Conservation (phyloP, 108 stramenopile species). For the Cyclotella sp. region DNA sequence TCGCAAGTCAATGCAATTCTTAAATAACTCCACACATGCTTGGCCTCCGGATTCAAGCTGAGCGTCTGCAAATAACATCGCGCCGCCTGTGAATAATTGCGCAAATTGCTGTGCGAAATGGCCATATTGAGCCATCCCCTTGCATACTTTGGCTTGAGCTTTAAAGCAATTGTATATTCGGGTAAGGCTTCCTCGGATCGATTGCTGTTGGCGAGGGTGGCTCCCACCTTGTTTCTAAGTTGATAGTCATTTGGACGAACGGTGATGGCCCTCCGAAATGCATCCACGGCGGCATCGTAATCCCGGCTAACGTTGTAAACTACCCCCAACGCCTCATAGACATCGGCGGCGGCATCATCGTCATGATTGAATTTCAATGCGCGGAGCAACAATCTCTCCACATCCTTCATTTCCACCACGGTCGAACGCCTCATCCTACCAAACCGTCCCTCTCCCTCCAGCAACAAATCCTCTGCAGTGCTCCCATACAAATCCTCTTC, state of each 20-base stretch:
- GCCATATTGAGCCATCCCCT: conserved; percentile 98
- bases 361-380: conserved; percentile 73
- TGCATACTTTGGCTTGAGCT: conserved; percentile 92
- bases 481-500: conserved; percentile 76
- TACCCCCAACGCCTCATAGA: conserved; percentile 91
- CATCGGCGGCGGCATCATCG: conserved; percentile 73
- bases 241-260: conserved; percentile 82
- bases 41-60: conserved; percentile 88
- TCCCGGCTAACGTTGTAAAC: conserved; percentile 93
- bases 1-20: conserved; percentile 90
- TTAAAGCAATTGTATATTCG: conserved; percentile 79
- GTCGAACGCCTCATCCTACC: conserved; percentile 25
- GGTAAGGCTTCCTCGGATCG: conserved; percentile 87
- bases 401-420: conserved; percentile 67
- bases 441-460: conserved; percentile 14
- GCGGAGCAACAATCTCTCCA: conserved; percentile 80
- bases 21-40: conserved; percentile 96
- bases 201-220: conserved; percentile 95
- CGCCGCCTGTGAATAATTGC: conserved; percentile 87
- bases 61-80: conserved; percentile 93
- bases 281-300: conserved; percentile 82
- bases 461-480: too few relatives aligned
- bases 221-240: conserved; percentile 94
- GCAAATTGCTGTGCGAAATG: conserved; percentile 91
- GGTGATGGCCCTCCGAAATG: conserved; percentile 78